Evolutionary conservation across 768 basidiomycete genomes (phyloP), one percentile per base, ranked within the genome.

Genomic region (Botryobasidium botryosum): DNA sequence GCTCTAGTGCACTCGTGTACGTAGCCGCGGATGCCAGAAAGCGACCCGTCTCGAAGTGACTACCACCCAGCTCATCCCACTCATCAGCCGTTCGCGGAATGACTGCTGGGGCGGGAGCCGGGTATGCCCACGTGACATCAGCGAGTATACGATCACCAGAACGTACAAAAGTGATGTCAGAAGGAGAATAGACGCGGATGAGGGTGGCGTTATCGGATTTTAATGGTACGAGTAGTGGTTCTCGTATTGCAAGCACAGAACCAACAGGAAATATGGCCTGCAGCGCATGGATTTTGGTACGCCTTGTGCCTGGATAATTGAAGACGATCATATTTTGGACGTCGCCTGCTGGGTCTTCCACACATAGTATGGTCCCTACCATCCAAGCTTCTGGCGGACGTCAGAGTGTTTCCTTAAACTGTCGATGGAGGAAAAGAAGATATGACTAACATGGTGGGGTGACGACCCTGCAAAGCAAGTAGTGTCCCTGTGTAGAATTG

Each of bases 1-100:
- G n/a, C 4, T 46, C 55, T 17, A 61, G 43, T 12, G 52, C 60
- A 2, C 44, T 37, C 2, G 57, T 54, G 42, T 53, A 56, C 5
- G 50, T 40, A 7, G 38, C 12, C 5, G 32, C 36, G 12, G 52
- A 53, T 36, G 47, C 32, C 15, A 46, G 25, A 39, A 39, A 47
- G 35, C 42, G 43, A 13, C 40, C 38, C 7, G 28, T 17, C 21
- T 31, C 33, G 33, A 51, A 49, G 27, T 10, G 26, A 4, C 15
- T 8, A 42, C 53, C 49, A 5, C 60, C 63, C 2, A 29, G 48
- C n/a, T 31, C 37, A n/a, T n/a, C n/a, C n/a, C n/a, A n/a, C n/a
- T n/a, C n/a, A n/a, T n/a, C n/a, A n/a, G n/a, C n/a, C n/a, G n/a
- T n/a, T n/a, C n/a, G n/a, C n/a, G n/a, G n/a, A n/a, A n/a, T n/a